Percentiles rank a stretch among this genome's conserved stretches.
These are phyloP conservation scores for Dalbergia cultrata DNA, from an alignment of 306 rosid species.

Conservation along the genomic window DNA sequence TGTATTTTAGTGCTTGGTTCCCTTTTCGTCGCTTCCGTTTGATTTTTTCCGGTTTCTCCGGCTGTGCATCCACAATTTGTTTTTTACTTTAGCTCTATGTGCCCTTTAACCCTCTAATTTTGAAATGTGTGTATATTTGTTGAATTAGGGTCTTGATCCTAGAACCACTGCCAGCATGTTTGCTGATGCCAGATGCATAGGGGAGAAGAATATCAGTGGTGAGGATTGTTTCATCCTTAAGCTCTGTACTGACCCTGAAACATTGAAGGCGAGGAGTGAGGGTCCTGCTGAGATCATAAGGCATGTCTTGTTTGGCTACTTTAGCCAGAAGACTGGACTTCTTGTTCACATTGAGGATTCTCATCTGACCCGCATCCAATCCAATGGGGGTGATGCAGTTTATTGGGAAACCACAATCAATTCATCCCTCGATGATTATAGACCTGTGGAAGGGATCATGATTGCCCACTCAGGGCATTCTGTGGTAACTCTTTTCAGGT, in stretches of 20 bases:
- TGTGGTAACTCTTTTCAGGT: conserved; percentile 91
- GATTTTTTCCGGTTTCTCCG: not conserved
- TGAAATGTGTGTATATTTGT: conserved; percentile 22
- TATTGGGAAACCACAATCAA: conserved; percentile 99
- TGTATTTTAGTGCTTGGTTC: not conserved
- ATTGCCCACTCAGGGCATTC: conserved; percentile 97
- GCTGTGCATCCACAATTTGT: not conserved
- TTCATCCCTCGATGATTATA: conserved; percentile 91
- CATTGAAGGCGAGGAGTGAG: conserved; percentile 93
- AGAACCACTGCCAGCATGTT: conserved; percentile 94
- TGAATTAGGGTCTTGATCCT: conserved; percentile 91
- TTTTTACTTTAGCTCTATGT: not conserved
- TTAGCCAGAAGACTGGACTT: conserved; percentile 97
- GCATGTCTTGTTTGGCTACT: conserved; percentile 95
- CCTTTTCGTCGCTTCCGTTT: conserved; percentile 74
- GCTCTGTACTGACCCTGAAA: conserved; percentile 88
- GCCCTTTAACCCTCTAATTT: not conserved
- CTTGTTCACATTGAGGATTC: conserved; percentile 98
- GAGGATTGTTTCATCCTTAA: conserved; percentile 98
- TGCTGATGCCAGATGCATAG: conserved; percentile 87
- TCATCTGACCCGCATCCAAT: conserved; percentile 93
- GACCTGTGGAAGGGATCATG: conserved; percentile 98
- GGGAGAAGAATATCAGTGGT: conserved; percentile 90
- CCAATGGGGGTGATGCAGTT: conserved; percentile 88
- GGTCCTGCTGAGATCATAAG: conserved; percentile 98